A percentile compares a stretch with the other conserved stretches of the same genome.
Conservation (phyloP, 352 stramenopile species). For the Pythium pyrilobum region DNA sequence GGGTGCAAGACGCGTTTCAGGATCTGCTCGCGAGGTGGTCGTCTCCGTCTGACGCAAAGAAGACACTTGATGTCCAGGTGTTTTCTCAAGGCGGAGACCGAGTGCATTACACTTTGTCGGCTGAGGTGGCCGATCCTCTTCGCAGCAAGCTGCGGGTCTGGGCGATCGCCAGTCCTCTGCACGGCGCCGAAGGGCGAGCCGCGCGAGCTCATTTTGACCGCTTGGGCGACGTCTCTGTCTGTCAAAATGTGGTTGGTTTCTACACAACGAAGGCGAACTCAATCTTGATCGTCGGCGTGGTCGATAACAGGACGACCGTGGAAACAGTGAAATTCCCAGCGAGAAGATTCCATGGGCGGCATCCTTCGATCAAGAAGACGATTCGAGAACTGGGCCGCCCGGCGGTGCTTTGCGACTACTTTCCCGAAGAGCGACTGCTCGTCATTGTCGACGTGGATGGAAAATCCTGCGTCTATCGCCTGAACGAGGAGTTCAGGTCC, state of each 20-base stretch:
- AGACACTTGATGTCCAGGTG: too few relatives aligned
- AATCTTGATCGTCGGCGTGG: background rate
- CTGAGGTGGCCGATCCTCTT: too few relatives aligned
- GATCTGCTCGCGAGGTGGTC: too few relatives aligned
- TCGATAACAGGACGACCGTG: background rate
- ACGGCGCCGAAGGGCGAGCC: too few relatives aligned
- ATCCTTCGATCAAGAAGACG: background rate
- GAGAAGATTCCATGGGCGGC: too few relatives aligned
- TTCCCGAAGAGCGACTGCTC: constrained; percentile 1
- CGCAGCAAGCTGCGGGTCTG: too few relatives aligned
- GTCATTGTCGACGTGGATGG: background rate
- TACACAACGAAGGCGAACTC: background rate
- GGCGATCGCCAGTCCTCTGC: too few relatives aligned
- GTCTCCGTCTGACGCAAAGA: too few relatives aligned
- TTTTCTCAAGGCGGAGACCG: too few relatives aligned
- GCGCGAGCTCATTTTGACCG: background rate
- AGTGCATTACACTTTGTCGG: too few relatives aligned
- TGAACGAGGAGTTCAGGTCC: constrained; percentile 6
- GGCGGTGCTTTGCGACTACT: background rate
- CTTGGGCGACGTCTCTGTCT: background rate
- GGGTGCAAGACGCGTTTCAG: too few relatives aligned
- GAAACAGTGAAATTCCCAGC: background rate
- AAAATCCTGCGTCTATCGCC: background rate
- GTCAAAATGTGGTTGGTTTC: background rate
- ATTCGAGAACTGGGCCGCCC: background rate